Percentiles rank a stretch among this genome's conserved stretches.
These are phyloP conservation scores for Penicillium egyptiacum DNA, from an alignment of 495 filamentous ascomycete genomes.

Conservation along the genomic window DNA sequence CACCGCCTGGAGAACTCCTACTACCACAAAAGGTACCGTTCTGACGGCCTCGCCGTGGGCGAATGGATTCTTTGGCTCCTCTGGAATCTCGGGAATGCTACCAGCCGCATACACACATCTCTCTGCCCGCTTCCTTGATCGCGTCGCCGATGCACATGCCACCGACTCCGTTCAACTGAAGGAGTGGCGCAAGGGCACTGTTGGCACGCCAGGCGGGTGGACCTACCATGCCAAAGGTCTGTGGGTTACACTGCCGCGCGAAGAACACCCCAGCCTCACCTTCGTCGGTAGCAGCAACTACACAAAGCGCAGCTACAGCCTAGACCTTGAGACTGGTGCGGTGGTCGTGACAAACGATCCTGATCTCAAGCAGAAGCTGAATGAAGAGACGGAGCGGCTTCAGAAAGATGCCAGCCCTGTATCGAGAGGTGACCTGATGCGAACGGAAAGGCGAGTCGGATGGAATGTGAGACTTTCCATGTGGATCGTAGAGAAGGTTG, in stretches of 20 bases:
- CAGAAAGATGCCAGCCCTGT: conserved; percentile 66
- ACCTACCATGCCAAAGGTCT: conserved; percentile 98
- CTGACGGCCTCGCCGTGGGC: conserved; percentile 92
- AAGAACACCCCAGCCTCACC: conserved; percentile 66
- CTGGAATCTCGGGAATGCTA: conserved; percentile 83
- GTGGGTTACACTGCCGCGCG: conserved; percentile 75
- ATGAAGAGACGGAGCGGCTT: conserved; percentile 76
- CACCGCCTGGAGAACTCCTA: conserved; percentile 27
- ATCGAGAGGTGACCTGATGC: conserved; percentile 72
- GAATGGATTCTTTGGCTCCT: conserved; percentile 92
- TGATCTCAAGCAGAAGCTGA: conserved; percentile 67
- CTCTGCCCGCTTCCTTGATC: conserved; percentile 74
- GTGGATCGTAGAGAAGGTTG: conserved; percentile 78
- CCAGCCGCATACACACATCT: conserved; percentile 90
- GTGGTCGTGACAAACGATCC: conserved; percentile 80
- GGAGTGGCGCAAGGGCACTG: conserved; percentile 85
- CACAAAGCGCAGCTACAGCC: conserved; percentile 85
- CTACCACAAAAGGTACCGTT: conserved; percentile 67
- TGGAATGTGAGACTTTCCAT: conserved; percentile 85
- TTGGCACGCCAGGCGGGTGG: conserved; percentile 81
- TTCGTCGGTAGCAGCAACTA: conserved; percentile 94
- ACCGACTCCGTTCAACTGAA: conserved; percentile 69
- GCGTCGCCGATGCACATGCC: conserved; percentile 57
- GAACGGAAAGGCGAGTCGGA: conserved; percentile 76
- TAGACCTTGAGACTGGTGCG: conserved; percentile 86